Evolutionary conservation across 73 alveolate species (phyloP).

Genomic region (Paramecium sexaurelia): DNA sequence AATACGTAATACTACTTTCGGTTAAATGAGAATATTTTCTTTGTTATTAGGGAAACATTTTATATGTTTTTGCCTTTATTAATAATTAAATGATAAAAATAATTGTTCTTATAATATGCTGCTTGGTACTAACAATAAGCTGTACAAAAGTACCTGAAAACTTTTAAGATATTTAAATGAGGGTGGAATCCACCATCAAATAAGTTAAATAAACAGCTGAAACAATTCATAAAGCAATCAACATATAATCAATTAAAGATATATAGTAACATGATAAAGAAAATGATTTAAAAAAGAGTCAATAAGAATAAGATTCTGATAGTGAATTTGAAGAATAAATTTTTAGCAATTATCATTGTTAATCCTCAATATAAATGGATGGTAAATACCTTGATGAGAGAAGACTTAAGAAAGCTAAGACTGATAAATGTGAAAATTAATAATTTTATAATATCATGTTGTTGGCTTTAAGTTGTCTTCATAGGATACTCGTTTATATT

Average conservation of each 20-base stretch:
- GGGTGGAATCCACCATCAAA: background rate
- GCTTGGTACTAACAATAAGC: background rate
- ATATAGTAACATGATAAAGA: background rate
- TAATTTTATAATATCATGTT: too few species aligned
- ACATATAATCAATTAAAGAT: too few species aligned
- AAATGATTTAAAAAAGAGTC: background rate
- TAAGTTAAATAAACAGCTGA: background rate
- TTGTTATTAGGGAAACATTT: background rate
- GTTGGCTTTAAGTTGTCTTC: too few species aligned
- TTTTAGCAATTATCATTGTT: too few species aligned
- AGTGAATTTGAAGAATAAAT: too few species aligned
- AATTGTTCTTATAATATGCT: background rate
- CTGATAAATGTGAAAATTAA: too few species aligned
- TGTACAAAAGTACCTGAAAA: background rate
- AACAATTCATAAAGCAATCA: background rate
- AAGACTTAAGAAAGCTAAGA: too few species aligned
- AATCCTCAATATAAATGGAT: too few species aligned
- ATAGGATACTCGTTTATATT: too few species aligned
- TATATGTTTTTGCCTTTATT: background rate
- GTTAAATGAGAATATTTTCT: background rate
- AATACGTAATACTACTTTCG: background rate
- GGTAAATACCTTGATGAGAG: too few species aligned
- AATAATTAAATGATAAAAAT: background rate
- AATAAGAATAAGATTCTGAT: too few species aligned
- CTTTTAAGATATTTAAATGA: background rate